phyloP scores from a whole-genome alignment of 2,329 filamentous ascomycete species.

The Fusarium sp. region DNA sequence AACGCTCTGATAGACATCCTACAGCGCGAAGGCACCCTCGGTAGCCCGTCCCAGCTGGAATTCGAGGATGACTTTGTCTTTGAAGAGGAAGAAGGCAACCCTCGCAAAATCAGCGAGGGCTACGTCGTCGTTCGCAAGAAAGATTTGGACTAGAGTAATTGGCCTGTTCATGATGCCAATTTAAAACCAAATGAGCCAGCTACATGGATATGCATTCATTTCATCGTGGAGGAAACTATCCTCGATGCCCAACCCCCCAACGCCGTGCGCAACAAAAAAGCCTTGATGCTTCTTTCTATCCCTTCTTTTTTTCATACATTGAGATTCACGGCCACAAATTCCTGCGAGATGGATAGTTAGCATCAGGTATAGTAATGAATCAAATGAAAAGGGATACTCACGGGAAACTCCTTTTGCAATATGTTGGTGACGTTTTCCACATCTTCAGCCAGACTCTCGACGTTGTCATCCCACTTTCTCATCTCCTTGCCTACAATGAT shows the following conservation, averaged over 20 bases:
- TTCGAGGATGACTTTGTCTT: conserved; percentile 46
- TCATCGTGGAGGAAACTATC: conserved; percentile 28
- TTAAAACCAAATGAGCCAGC: conserved; percentile 29
- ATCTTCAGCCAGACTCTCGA: conserved; percentile 87
- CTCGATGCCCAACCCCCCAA: conserved; percentile 34
- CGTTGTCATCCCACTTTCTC: conserved; percentile 89
- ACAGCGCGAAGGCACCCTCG: conserved; percentile 46
- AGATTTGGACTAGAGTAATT: conserved; percentile 59
- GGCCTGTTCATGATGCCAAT: conserved; percentile 21
- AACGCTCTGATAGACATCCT: conserved; percentile 63
- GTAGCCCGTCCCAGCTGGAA: not conserved
- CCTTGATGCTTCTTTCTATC: conserved; percentile 24
- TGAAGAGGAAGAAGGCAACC: conserved; percentile 64
- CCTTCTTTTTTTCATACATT: conserved; percentile 47
- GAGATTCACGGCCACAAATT: conserved; percentile 68
- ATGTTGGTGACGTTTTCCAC: conserved; percentile 87
- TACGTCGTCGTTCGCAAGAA: conserved; percentile 66
- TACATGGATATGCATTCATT: conserved; percentile 25
- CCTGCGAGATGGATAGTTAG: conserved; percentile 49
- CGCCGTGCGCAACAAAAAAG: conserved; percentile 37
- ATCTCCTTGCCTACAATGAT: conserved; percentile 76
- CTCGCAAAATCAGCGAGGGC: conserved; percentile 60
- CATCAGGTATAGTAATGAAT: not conserved
- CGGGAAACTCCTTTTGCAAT: conserved; percentile 84
- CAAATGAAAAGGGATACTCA: conserved; percentile 38